Conservation (phyloP, 148 eudicot genomes). For the Rhododendron griersonianum region DNA sequence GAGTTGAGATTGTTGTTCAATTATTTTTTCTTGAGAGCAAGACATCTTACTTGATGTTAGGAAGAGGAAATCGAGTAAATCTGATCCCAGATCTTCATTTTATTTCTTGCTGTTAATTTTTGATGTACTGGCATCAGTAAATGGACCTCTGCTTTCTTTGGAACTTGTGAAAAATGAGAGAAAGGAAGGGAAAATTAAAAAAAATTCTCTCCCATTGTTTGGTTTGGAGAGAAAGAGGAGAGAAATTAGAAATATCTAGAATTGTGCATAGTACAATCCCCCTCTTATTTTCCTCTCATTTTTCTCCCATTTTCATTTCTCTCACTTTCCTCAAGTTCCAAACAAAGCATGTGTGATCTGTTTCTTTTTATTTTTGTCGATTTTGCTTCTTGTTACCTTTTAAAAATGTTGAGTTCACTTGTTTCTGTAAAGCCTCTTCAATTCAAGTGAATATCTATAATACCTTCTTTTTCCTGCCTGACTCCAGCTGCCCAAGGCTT, state of each 20-base stretch:
- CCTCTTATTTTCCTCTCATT: no score
- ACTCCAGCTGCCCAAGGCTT: conserved; percentile 74
- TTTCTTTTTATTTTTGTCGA: background rate
- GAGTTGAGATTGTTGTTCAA: no score
- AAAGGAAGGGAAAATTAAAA: no score
- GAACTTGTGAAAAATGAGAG: no score
- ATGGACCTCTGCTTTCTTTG: no score
- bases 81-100: background rate
- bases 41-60: background rate
- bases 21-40: background rate
- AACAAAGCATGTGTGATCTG: background rate
- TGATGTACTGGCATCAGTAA: background rate
- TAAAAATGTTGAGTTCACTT: background rate
- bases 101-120: background rate
- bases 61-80: background rate
- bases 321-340: no score
- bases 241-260: no score
- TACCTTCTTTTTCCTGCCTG: conserved; percentile 5
- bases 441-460: background rate
- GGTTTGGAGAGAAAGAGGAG: no score
- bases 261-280: no score
- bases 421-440: background rate
- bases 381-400: background rate
- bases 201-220: no score
- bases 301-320: no score